Evolutionary conservation across 257 asterid species (phyloP).

Genomic region (Solanum sejunctum): DNA sequence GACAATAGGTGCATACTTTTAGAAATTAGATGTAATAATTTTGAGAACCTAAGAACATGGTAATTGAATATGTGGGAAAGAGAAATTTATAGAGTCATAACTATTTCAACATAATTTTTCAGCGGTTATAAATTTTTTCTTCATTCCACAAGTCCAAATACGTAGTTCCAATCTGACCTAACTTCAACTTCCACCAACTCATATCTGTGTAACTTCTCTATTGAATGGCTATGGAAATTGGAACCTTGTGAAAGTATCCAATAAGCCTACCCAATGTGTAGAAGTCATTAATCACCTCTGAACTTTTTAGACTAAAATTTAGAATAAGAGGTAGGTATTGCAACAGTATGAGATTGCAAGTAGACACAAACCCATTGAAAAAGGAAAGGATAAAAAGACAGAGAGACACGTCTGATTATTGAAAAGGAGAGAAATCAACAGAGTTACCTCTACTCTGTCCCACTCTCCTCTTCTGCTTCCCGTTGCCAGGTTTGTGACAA

Average conservation of each 20-base stretch:
- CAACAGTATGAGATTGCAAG: neutral
- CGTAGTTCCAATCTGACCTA: neutral
- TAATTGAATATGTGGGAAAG: neutral
- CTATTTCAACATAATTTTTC: neutral
- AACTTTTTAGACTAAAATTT: neutral
- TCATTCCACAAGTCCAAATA: neutral
- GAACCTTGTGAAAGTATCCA: neutral
- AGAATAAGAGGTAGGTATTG: neutral
- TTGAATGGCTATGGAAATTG: neutral
- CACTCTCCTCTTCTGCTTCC: slow-evolving; percentile 65
- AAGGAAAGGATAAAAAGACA: neutral
- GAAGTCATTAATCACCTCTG: neutral
- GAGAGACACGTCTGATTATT: neutral
- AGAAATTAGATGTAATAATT: neutral
- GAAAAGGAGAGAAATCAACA: neutral
- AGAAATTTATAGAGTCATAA: neutral
- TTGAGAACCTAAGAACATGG: neutral
- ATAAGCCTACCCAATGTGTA: neutral
- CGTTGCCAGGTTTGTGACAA: slow-evolving; percentile 67
- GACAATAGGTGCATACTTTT: neutral
- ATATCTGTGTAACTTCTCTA: neutral
- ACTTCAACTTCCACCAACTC: neutral
- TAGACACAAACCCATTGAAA: neutral
- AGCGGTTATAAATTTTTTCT: neutral
- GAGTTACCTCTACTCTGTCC: slow-evolving; percentile 88